Evolutionary conservation across 2,329 filamentous ascomycete genomes (phyloP).

Genomic region (Phoma herbarum): DNA sequence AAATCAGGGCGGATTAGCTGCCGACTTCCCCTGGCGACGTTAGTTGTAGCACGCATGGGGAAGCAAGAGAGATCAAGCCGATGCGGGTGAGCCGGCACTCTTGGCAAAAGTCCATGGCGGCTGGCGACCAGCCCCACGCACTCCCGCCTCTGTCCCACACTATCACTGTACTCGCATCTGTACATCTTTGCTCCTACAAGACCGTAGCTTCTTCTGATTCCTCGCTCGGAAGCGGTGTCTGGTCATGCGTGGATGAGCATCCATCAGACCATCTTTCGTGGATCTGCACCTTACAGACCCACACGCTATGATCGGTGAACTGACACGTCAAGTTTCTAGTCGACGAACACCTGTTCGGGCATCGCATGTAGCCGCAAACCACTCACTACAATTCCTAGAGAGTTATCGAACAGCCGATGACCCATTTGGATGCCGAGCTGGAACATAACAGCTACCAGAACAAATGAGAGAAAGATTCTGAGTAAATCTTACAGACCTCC

Average conservation of each 20-base stretch:
- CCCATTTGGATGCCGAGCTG: neutral
- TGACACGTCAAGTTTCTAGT: conserved; percentile 10
- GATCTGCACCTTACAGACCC: conserved; percentile 15
- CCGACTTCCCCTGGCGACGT: conserved; percentile 22
- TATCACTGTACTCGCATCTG: neutral
- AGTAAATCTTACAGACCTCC: neutral
- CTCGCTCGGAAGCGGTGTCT: neutral
- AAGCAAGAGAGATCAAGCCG: conserved; percentile 13
- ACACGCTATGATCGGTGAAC: conserved; percentile 16
- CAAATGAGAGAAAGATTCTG: neutral
- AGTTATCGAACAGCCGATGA: neutral
- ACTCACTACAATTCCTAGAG: neutral
- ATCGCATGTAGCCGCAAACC: conserved; percentile 3
- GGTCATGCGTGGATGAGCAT: neutral
- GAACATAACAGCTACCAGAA: neutral
- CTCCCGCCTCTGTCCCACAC: neutral
- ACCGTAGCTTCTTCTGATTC: neutral
- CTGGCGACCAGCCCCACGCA: neutral
- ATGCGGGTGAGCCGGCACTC: conserved; percentile 7
- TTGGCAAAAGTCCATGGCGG: conserved; percentile 3
- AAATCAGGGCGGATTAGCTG: conserved; percentile 13
- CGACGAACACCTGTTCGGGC: conserved; percentile 19
- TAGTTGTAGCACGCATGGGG: conserved; percentile 18
- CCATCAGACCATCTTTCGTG: neutral
- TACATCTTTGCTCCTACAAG: neutral